Conservation (phyloP, 108 stramenopile species). For the Pelagomonas calceolata region DNA sequence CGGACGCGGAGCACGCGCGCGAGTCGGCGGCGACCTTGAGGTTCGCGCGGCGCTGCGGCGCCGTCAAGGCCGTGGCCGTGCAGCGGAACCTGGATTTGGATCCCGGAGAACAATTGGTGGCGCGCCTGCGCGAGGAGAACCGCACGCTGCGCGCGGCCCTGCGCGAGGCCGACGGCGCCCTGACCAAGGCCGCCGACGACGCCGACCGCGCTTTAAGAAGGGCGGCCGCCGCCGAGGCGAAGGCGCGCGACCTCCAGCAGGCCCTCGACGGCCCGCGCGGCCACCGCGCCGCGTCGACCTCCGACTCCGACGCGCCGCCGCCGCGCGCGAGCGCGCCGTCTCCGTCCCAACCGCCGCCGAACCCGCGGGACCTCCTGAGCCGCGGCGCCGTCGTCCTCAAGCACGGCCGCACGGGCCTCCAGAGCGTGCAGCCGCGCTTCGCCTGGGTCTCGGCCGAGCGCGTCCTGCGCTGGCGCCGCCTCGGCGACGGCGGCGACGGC, state of each 20-base stretch:
- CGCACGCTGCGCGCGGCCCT: background rate
- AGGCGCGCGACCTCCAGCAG: too few species aligned
- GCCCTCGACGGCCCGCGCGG: too few species aligned
- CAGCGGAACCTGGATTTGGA: too few species aligned
- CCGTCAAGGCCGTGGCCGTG: background rate
- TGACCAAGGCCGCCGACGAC: background rate
- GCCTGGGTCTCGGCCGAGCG: background rate
- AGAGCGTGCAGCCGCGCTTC: background rate
- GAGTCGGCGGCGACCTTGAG: slow-evolving; percentile 29
- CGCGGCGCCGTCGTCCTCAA: background rate
- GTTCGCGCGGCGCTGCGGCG: slow-evolving; percentile 33
- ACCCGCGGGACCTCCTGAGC: background rate
- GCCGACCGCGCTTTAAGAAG: background rate
- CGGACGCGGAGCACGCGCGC: slow-evolving; percentile 4
- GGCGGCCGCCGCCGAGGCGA: too few species aligned
- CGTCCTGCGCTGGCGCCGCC: background rate
- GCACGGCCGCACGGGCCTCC: background rate
- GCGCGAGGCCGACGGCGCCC: background rate
- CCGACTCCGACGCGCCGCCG: too few species aligned
- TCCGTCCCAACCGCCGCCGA: background rate
- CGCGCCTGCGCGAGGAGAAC: background rate
- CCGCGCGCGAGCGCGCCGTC: background rate
- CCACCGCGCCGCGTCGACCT: too few species aligned
- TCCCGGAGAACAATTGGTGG: background rate
- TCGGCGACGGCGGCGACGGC: background rate